Conservation (phyloP, 768 basidiomycete genomes). For the Leccinum disarticulatum region DNA sequence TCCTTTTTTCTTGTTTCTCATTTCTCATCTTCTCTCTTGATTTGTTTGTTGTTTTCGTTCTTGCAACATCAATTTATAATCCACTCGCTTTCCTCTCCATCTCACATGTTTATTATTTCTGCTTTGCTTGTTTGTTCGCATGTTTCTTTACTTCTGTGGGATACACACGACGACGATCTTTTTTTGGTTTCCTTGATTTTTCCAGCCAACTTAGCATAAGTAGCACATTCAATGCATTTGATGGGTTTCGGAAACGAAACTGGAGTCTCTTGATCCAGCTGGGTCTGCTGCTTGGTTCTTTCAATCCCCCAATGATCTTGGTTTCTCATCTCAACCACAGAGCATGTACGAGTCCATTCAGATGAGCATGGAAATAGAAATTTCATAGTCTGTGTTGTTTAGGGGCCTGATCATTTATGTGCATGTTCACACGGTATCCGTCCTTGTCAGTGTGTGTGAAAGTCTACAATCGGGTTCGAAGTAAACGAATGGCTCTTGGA, state of each 20-base stretch:
- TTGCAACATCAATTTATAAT: background rate
- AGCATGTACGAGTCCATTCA: too few relatives aligned
- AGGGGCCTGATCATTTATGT: too few relatives aligned
- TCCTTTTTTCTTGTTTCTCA: slow-evolving; percentile 14
- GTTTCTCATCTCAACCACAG: too few relatives aligned
- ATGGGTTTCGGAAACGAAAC: background rate
- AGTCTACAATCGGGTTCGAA: too few relatives aligned
- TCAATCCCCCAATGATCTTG: too few relatives aligned
- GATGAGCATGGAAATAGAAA: too few relatives aligned
- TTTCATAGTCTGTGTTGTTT: too few relatives aligned
- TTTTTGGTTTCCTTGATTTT: background rate
- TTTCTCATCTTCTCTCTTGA: slow-evolving; percentile 2
- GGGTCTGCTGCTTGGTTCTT: too few relatives aligned
- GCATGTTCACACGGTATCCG: too few relatives aligned
- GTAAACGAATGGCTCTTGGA: too few relatives aligned
- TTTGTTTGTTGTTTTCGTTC: background rate
- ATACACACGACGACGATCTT: slow-evolving; percentile 14
- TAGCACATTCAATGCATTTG: background rate
- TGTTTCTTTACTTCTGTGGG: slow-evolving; percentile 5
- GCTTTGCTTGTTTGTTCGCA: background rate
- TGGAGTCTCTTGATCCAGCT: background rate
- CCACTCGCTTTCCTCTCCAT: background rate
- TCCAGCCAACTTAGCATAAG: background rate
- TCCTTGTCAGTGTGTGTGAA: too few relatives aligned
- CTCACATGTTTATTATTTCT: background rate